These are phyloP conservation scores for Candida easanensis DNA, from an alignment of 805 yeast genomes.

Conservation along the genomic window DNA sequence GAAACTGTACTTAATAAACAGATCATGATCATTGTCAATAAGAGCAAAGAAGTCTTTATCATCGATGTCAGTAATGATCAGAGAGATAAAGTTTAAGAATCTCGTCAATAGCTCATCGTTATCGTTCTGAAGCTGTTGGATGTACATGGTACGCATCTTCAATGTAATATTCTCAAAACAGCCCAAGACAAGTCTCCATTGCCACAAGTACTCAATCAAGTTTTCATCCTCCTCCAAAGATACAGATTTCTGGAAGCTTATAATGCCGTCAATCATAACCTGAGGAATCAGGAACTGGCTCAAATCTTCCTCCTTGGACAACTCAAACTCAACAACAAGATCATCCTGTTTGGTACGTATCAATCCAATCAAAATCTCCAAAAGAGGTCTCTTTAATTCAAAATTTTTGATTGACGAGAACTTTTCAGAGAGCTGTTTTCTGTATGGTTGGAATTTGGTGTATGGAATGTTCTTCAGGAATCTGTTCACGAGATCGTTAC, in stretches of 20 bases:
- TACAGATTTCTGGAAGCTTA: conserved; percentile 27
- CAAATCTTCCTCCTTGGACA: conserved; percentile 34
- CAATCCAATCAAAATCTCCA: conserved; percentile 36
- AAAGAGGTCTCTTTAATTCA: conserved; percentile 44
- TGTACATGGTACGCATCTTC: conserved; percentile 58
- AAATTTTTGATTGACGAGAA: conserved; percentile 29
- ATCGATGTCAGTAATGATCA: conserved; percentile 42
- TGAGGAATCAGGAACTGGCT: conserved; percentile 29
- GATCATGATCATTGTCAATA: conserved; percentile 18
- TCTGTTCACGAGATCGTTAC: conserved; percentile 36
- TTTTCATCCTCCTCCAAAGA: conserved; percentile 34
- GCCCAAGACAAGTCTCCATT: conserved; percentile 62
- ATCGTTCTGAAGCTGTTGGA: conserved; percentile 47
- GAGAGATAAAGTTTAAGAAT: conserved; percentile 53
- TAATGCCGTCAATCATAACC: conserved; percentile 36
- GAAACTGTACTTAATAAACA: conserved; percentile 24
- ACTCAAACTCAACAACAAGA: conserved; percentile 58
- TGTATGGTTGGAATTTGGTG: conserved; percentile 32
- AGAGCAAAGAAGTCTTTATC: conserved; percentile 23
- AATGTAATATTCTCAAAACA: conserved; percentile 66
- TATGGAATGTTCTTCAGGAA: conserved; percentile 31
- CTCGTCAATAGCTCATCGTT: conserved; percentile 42
- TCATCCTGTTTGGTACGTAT: conserved; percentile 53
- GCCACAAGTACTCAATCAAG: conserved; percentile 51
- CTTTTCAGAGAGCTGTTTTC: conserved; percentile 34